Percentiles rank a stretch among this genome's conserved stretches.
phyloP scores from a whole-genome alignment of 164 flowering plant genomes.

The Chimonanthus salicifolius region DNA sequence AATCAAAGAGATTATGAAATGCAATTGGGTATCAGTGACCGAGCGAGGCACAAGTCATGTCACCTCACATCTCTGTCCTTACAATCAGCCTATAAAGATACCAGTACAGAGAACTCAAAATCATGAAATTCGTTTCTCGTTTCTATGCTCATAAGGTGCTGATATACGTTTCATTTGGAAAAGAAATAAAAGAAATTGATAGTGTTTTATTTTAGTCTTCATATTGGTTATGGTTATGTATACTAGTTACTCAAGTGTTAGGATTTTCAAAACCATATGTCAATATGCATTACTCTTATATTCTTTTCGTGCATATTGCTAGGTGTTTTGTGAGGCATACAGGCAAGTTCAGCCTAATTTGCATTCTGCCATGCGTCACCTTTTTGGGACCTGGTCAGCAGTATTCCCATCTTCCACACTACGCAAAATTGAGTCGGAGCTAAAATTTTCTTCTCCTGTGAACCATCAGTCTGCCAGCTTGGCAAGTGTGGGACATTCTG shows the following conservation, averaged over 20 bases:
- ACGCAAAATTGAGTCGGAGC: conserved; percentile 49
- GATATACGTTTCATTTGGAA: no score
- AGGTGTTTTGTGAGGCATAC: conserved; percentile 91
- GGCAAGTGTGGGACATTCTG: conserved; percentile 45
- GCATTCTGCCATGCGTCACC: conserved; percentile 74
- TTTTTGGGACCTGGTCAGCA: conserved; percentile 88
- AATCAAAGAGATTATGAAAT: no score
- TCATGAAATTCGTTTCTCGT: no score
- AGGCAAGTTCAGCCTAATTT: conserved; percentile 62
- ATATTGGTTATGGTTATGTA: conserved; percentile 1
- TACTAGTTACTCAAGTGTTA: background rate
- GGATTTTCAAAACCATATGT: background rate
- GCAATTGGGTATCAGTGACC: no score
- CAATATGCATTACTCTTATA: background rate
- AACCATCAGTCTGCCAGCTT: conserved; percentile 41
- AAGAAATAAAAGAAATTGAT: background rate
- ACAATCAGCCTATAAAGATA: no score
- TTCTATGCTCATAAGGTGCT: no score
- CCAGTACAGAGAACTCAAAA: no score
- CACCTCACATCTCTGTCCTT: no score
- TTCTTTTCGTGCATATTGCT: conserved; percentile 2
- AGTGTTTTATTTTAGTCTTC: background rate
- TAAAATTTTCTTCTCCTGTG: conserved; percentile 47
- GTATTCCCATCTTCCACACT: conserved; percentile 73
- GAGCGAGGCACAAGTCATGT: no score